Conservation (phyloP, 768 basidiomycete species). For the Tylopilus plumbeoviolaceoides region DNA sequence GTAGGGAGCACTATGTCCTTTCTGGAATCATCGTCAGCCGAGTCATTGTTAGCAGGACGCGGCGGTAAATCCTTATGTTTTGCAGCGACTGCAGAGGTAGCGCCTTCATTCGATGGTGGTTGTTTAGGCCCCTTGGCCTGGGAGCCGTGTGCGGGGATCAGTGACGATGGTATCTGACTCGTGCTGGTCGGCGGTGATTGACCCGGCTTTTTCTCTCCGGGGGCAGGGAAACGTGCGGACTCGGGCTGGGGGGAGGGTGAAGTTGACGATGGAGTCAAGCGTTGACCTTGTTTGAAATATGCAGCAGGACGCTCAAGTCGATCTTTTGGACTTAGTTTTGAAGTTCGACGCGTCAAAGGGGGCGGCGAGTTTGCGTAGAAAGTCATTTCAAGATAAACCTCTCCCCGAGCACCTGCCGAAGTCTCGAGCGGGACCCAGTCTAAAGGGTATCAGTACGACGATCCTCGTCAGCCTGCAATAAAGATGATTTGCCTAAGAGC, state of each 20-base stretch:
- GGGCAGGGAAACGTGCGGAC: slow-evolving; percentile 3
- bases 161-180: slow-evolving; percentile 19
- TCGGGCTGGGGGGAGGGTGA: slow-evolving; percentile 13
- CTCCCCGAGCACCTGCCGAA: slow-evolving; percentile 68
- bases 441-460: slow-evolving; percentile 22
- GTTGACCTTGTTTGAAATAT: slow-evolving; percentile 19
- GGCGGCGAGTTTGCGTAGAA: slow-evolving; percentile 73
- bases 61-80: slow-evolving; percentile 34
- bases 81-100: not conserved
- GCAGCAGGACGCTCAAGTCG: slow-evolving; percentile 43
- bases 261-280: slow-evolving; percentile 12
- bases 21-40: slow-evolving; percentile 21
- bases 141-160: slow-evolving; percentile 19
- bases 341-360: slow-evolving; percentile 48
- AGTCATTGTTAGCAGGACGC: slow-evolving; percentile 29
- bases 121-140: slow-evolving; percentile 10
- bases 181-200: slow-evolving; percentile 1
- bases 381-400: slow-evolving; percentile 91
- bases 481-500: not conserved
- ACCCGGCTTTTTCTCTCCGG: slow-evolving; percentile 8
- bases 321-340: slow-evolving; percentile 50
- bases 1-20: slow-evolving; percentile 31
- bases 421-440: slow-evolving; percentile 66
- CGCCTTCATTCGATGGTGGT: slow-evolving; percentile 3
- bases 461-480: slow-evolving; percentile 1